Conservation (phyloP, 2,329 filamentous ascomycete genomes). For the Xylariaceae sp. region DNA sequence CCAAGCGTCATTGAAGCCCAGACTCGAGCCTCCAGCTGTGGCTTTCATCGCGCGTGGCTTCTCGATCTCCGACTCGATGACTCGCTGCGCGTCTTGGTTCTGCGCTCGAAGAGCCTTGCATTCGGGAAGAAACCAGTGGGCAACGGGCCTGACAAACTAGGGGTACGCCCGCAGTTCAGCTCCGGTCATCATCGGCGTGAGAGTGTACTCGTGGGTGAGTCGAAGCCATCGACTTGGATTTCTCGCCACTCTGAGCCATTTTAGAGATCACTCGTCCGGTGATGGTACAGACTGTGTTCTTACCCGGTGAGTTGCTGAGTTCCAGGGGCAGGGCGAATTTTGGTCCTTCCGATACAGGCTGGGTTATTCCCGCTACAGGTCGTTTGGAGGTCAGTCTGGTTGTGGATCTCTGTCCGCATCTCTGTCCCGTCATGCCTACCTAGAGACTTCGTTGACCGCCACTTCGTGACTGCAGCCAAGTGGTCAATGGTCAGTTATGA, state of each 20-base stretch:
- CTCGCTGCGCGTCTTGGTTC: slow-evolving; percentile 24
- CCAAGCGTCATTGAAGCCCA: slow-evolving; percentile 31
- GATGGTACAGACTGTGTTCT: slow-evolving; percentile 11
- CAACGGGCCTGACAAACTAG: slow-evolving; percentile 32
- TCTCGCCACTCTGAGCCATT: slow-evolving; percentile 36
- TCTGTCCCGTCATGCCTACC: not conserved
- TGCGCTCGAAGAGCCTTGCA: slow-evolving; percentile 29
- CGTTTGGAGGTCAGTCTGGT: not conserved
- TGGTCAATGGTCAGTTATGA: not conserved
- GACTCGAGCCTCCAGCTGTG: slow-evolving; percentile 12
- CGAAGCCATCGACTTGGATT: slow-evolving; percentile 38
- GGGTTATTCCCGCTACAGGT: not conserved
- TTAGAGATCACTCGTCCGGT: slow-evolving; percentile 8
- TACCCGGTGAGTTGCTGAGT: slow-evolving; percentile 4
- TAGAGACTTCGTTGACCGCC: slow-evolving; percentile 12
- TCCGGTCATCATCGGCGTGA: slow-evolving; percentile 28
- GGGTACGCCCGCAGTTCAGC: slow-evolving; percentile 36
- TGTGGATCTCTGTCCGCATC: too few relatives aligned
- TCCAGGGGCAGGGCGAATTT: slow-evolving; percentile 17
- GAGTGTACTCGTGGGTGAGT: slow-evolving; percentile 35
- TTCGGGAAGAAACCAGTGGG: slow-evolving; percentile 40
- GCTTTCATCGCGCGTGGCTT: slow-evolving; percentile 16
- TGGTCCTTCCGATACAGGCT: slow-evolving; percentile 11
- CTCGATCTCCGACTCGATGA: slow-evolving; percentile 19
- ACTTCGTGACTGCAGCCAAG: slow-evolving; percentile 5